These are phyloP conservation scores for Lasiosphaeriaceae sp. DNA, from an alignment of 495 filamentous ascomycete species.

Conservation along the genomic window DNA sequence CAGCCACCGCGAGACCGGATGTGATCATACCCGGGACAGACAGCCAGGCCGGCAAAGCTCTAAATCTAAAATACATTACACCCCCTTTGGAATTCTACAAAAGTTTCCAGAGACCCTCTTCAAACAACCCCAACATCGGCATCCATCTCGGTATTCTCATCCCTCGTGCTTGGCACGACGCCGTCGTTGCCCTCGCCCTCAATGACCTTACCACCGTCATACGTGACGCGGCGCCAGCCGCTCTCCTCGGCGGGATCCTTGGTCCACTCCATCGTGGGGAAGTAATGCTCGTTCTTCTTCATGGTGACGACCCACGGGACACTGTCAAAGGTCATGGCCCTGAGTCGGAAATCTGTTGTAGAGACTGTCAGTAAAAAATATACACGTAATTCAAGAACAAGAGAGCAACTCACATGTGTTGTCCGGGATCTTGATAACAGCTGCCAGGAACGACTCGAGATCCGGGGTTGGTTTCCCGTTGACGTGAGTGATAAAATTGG, in stretches of 20 bases:
- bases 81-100: too few species aligned
- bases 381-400: neutral
- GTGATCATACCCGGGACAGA: too few species aligned
- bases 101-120: too few species aligned
- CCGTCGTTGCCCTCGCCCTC: slow-evolving; percentile 46
- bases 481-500: slow-evolving; percentile 95
- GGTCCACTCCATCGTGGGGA: slow-evolving; percentile 84
- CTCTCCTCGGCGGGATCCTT: slow-evolving; percentile 60
- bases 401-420: slow-evolving; percentile 68
- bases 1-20: too few species aligned
- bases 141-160: slow-evolving; percentile 27
- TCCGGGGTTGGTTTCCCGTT: slow-evolving; percentile 82
- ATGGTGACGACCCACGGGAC: slow-evolving; percentile 97
- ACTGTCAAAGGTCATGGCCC: slow-evolving; percentile 94
- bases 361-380: slow-evolving; percentile 3
- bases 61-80: too few species aligned
- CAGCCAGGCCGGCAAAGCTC: too few species aligned
- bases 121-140: slow-evolving; percentile 14
- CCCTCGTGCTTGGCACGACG: slow-evolving; percentile 27
- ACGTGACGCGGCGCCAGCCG: slow-evolving; percentile 70
- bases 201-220: slow-evolving; percentile 55
- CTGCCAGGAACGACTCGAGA: slow-evolving; percentile 71
- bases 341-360: slow-evolving; percentile 76
- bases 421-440: slow-evolving; percentile 82
- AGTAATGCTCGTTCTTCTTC: slow-evolving; percentile 99